Conservation (phyloP, 768 basidiomycete genomes). For the Pisolithus marmoratus region DNA sequence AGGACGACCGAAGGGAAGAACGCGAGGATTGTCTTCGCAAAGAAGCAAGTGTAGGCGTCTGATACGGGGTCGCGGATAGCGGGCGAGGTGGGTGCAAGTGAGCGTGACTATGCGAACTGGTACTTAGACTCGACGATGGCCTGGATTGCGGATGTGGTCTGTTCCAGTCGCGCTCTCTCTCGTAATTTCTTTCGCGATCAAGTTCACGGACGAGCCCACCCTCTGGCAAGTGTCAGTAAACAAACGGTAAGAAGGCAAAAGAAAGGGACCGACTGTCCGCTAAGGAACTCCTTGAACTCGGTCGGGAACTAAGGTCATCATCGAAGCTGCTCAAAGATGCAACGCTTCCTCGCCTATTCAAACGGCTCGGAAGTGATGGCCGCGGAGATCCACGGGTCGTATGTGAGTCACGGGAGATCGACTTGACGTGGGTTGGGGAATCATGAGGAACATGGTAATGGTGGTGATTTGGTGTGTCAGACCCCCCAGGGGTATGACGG, state of each 20-base stretch:
- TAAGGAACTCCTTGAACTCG: constrained; percentile 44
- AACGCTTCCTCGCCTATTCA: constrained; percentile 30
- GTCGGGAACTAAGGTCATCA: constrained; percentile 35
- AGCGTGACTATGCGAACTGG: constrained; percentile 31
- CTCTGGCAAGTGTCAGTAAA: constrained; percentile 29
- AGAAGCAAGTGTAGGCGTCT: constrained; percentile 25
- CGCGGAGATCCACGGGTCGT: constrained; percentile 7
- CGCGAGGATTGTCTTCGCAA: constrained; percentile 31
- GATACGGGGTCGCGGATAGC: constrained; percentile 33
- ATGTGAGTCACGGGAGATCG: constrained; percentile 13
- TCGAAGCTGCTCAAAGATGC: constrained; percentile 40
- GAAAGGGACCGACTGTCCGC: constrained; percentile 42
- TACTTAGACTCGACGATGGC: constrained; percentile 40
- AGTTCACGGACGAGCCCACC: constrained; percentile 38
- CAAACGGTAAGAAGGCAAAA: background rate
- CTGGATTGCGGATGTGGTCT: constrained; percentile 36
- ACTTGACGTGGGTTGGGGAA: constrained; percentile 18
- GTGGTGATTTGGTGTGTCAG: constrained; percentile 20
- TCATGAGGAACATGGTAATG: constrained; percentile 25
- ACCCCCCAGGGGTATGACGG: constrained; percentile 14
- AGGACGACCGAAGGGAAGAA: constrained; percentile 33
- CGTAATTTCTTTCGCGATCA: constrained; percentile 39
- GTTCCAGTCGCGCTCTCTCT: constrained; percentile 55
- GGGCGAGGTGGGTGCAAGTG: constrained; percentile 36
- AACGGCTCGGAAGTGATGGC: constrained; percentile 6